Conservation (phyloP, 805 yeast genomes). For the Yarrowia sp. region DNA sequence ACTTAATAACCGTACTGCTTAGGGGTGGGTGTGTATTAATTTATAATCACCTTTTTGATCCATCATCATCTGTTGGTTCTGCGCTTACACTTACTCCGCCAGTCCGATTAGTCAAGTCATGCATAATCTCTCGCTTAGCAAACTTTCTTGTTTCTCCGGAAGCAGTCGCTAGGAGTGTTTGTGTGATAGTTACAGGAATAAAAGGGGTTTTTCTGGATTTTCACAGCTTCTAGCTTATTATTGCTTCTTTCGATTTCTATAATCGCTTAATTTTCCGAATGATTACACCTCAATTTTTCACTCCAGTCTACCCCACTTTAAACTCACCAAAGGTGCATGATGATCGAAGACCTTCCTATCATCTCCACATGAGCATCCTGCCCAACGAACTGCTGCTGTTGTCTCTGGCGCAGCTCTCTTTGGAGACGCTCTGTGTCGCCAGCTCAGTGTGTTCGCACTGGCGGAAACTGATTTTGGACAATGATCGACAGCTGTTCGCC, state of each 20-base stretch:
- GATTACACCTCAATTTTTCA: background rate
- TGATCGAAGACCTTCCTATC: background rate
- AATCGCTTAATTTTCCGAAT: too few species aligned
- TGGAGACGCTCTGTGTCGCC: background rate
- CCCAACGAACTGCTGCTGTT: constrained; percentile 16
- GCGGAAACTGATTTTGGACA: constrained; percentile 1
- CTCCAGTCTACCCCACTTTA: constrained; percentile 6
- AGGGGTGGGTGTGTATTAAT: background rate
- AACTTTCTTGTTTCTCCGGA: background rate
- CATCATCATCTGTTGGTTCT: too few species aligned
- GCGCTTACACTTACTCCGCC: too few species aligned
- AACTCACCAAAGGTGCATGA: background rate
- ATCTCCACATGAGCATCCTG: background rate
- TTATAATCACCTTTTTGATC: background rate
- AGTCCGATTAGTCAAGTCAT: background rate
- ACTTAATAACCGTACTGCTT: too few species aligned
- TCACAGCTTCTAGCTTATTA: too few species aligned
- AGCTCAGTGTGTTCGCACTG: background rate
- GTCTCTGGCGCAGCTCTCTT: constrained; percentile 5
- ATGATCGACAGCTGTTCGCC: background rate
- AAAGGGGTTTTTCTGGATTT: too few species aligned
- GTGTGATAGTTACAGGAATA: too few species aligned
- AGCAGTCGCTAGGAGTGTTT: too few species aligned
- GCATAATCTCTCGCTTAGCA: constrained; percentile 9
- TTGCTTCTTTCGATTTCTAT: too few species aligned